Evolutionary conservation across 768 basidiomycete genomes (phyloP).

Genomic region (Termitomyces bulborhizus): DNA sequence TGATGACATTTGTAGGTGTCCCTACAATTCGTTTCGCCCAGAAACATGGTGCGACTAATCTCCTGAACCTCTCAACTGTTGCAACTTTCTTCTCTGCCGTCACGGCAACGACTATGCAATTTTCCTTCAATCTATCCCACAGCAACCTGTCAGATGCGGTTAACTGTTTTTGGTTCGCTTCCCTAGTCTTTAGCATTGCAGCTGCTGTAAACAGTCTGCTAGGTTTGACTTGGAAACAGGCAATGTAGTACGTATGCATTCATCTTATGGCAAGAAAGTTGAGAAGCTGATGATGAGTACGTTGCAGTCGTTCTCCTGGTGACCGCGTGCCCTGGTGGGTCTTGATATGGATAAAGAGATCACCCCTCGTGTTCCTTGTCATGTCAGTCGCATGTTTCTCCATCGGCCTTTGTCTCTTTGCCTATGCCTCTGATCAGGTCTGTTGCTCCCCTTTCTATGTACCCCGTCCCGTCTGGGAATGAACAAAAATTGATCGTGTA

Average conservation of each 20-base stretch:
- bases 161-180: conserved; percentile 71
- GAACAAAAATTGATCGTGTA: conserved; percentile 18
- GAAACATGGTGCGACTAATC: conserved; percentile 62
- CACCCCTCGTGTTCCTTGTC: conserved; percentile 77
- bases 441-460: conserved; percentile 8
- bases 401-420: conserved; percentile 68
- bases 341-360: conserved; percentile 82
- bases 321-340: conserved; percentile 81
- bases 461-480: no score
- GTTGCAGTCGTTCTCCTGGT: conserved; percentile 59
- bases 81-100: conserved; percentile 77
- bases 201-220: conserved; percentile 75
- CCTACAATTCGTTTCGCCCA: conserved; percentile 74
- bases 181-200: conserved; percentile 70
- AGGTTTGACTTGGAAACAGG: conserved; percentile 75
- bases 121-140: conserved; percentile 42
- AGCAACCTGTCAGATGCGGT: conserved; percentile 42
- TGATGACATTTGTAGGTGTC: conserved; percentile 40
- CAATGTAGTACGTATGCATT: conserved; percentile 61
- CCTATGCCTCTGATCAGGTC: conserved; percentile 70
- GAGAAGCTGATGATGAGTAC: conserved; percentile 4
- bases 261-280: conserved; percentile 1
- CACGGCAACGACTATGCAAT: conserved; percentile 68
- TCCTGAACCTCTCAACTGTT: conserved; percentile 70
- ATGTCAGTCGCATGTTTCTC: conserved; percentile 82